phyloP scores from a whole-genome alignment of 2,329 filamentous ascomycete species.

The Volutella citrinella region DNA sequence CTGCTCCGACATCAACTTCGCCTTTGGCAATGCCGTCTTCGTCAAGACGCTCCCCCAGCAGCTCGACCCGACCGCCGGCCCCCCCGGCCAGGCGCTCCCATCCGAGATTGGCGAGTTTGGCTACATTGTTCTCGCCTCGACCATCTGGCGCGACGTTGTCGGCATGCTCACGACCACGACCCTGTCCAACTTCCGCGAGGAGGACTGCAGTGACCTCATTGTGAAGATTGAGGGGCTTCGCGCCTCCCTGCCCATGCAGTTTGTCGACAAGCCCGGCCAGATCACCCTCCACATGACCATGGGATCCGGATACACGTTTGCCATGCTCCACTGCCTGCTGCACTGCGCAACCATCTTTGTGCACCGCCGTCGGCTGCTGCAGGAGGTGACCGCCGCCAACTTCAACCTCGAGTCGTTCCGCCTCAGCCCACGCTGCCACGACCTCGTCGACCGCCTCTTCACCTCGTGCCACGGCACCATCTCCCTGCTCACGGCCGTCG shows the following conservation, averaged over 20 bases:
- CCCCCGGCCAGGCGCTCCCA: slow-evolving; percentile 36
- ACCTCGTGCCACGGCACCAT: slow-evolving; percentile 58
- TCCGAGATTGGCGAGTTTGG: slow-evolving; percentile 59
- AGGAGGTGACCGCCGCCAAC: slow-evolving; percentile 51
- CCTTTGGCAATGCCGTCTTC: slow-evolving; percentile 58
- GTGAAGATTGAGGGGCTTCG: slow-evolving; percentile 55
- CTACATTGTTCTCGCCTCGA: slow-evolving; percentile 58
- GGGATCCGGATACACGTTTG: slow-evolving; percentile 61
- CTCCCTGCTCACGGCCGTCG: slow-evolving; percentile 52
- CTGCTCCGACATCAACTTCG: slow-evolving; percentile 60
- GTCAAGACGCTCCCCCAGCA: slow-evolving; percentile 53
- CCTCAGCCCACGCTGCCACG: slow-evolving; percentile 45
- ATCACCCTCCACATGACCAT: slow-evolving; percentile 62
- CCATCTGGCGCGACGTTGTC: slow-evolving; percentile 60
- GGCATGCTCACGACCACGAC: slow-evolving; percentile 57
- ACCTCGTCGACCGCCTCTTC: slow-evolving; percentile 55
- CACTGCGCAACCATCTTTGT: slow-evolving; percentile 61
- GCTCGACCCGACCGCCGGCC: slow-evolving; percentile 32
- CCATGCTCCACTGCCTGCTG: slow-evolving; percentile 60
- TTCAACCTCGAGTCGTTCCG: slow-evolving; percentile 56
- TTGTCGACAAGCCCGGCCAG: slow-evolving; percentile 58
- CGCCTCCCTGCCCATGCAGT: slow-evolving; percentile 54
- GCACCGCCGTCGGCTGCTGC: slow-evolving; percentile 56
- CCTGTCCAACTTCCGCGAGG: slow-evolving; percentile 51
- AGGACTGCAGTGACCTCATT: slow-evolving; percentile 49